Conservation (phyloP, 208 protist species). For the Angomonas deanei region DNA sequence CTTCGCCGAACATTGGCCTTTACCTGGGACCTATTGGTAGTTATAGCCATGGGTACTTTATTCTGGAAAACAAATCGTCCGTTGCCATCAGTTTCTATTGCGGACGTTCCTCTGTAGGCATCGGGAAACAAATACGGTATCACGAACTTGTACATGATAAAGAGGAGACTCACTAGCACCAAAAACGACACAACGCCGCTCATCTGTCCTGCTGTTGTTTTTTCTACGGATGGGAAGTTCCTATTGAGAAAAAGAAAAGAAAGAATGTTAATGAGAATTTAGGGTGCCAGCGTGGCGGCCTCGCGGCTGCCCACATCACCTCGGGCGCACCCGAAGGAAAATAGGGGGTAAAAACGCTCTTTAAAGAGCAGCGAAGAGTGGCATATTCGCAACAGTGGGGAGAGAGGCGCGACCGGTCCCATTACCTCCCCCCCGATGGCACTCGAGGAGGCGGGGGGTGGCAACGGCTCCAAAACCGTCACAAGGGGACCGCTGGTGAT, state of each 20-base stretch:
- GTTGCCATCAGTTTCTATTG: slow-evolving; percentile 19
- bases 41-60: slow-evolving; percentile 25
- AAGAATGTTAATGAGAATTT: background rate
- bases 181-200: slow-evolving; percentile 9
- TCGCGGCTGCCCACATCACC: too few species aligned
- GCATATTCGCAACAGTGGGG: too few species aligned
- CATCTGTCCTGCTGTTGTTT: slow-evolving; percentile 7
- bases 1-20: slow-evolving; percentile 27
- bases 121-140: slow-evolving; percentile 38
- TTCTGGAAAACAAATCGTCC: slow-evolving; percentile 28
- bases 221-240: too few species aligned
- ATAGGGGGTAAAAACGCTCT: too few species aligned
- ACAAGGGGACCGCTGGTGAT: too few species aligned
- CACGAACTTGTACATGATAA: slow-evolving; percentile 35
- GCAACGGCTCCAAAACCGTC: too few species aligned
- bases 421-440: too few species aligned
- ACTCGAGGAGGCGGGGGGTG: too few species aligned
- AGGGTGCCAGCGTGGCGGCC: too few species aligned
- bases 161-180: slow-evolving; percentile 16
- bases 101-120: slow-evolving; percentile 15
- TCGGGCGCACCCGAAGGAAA: too few species aligned
- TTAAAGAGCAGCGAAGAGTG: too few species aligned
- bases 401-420: too few species aligned
- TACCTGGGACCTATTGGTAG: slow-evolving; percentile 26
- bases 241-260: background rate